A percentile compares a stretch with the other conserved stretches of the same genome.
phyloP scores from a whole-genome alignment of 495 filamentous ascomycete genomes.

The Annulohypoxylon maeteangense region DNA sequence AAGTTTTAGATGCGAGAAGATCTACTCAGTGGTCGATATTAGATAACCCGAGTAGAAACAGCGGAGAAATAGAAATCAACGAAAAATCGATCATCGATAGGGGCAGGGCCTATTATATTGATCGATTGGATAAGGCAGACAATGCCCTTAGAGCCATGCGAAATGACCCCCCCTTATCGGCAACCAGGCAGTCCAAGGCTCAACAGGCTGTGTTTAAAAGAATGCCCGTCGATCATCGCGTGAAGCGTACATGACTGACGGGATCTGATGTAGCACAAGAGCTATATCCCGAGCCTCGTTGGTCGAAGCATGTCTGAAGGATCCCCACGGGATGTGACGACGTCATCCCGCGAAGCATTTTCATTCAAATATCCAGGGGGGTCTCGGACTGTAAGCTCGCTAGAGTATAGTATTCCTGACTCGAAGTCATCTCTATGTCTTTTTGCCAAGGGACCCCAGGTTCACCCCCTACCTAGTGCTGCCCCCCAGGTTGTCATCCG shows the following conservation, averaged over 20 bases:
- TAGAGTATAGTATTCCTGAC: conserved; percentile 29
- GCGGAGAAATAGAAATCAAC: conserved; percentile 6
- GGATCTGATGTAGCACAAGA: conserved; percentile 21
- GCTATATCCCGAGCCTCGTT: conserved; percentile 25
- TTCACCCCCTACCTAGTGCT: no score
- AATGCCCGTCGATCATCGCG: conserved; percentile 37
- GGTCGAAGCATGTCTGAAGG: conserved; percentile 18
- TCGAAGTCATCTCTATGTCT: neutral
- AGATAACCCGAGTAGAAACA: conserved; percentile 7
- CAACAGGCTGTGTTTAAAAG: conserved; percentile 21
- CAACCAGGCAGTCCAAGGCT: neutral
- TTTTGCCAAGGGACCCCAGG: conserved; percentile 21
- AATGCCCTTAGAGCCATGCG: conserved; percentile 4
- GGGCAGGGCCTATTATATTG: conserved; percentile 29
- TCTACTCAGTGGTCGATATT: conserved; percentile 5
- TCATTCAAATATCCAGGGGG: conserved; percentile 22
- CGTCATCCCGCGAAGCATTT: conserved; percentile 28
- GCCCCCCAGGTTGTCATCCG: conserved; percentile 17
- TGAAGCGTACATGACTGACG: conserved; percentile 22
- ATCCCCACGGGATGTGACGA: conserved; percentile 25
- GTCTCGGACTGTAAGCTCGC: conserved; percentile 11
- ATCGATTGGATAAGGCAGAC: conserved; percentile 10
- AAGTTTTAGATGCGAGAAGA: neutral
- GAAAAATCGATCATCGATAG: conserved; percentile 12
- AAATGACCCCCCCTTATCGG: conserved; percentile 2